These are phyloP conservation scores for Candida cerambycidarum DNA, from an alignment of 805 yeast genomes.

Conservation along the genomic window DNA sequence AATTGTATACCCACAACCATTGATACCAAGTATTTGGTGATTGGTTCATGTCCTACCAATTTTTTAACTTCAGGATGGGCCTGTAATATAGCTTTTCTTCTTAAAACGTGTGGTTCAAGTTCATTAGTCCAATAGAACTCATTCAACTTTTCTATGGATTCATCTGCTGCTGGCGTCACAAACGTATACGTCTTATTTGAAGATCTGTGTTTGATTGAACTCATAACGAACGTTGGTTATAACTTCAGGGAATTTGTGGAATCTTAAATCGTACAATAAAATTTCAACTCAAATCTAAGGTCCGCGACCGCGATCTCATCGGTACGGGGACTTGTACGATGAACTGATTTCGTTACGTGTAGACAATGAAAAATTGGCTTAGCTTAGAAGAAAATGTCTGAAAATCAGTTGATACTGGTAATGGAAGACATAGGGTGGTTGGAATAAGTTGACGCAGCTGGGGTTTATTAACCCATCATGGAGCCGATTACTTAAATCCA, in stretches of 20 bases:
- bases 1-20: slow-evolving; percentile 71
- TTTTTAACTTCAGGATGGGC: slow-evolving; percentile 78
- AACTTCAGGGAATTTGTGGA: background rate
- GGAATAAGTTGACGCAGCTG: too few species aligned
- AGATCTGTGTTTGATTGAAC: slow-evolving; percentile 25
- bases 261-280: slow-evolving; percentile 1
- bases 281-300: background rate
- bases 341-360: too few species aligned
- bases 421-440: too few species aligned
- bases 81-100: slow-evolving; percentile 72
- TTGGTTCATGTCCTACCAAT: slow-evolving; percentile 82
- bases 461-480: too few species aligned
- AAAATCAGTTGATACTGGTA: too few species aligned
- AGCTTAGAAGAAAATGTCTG: too few species aligned
- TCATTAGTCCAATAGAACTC: slow-evolving; percentile 85
- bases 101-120: slow-evolving; percentile 73
- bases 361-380: too few species aligned
- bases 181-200: slow-evolving; percentile 30
- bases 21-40: slow-evolving; percentile 72
- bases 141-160: slow-evolving; percentile 42
- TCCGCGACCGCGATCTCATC: background rate
- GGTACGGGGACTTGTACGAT: too few species aligned
- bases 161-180: slow-evolving; percentile 40
- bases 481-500: too few species aligned
- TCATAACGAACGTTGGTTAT: background rate